Base-by-base conservation (phyloP, 192 early-diverging fungal genomes). In the Endogone sp. region DNA sequence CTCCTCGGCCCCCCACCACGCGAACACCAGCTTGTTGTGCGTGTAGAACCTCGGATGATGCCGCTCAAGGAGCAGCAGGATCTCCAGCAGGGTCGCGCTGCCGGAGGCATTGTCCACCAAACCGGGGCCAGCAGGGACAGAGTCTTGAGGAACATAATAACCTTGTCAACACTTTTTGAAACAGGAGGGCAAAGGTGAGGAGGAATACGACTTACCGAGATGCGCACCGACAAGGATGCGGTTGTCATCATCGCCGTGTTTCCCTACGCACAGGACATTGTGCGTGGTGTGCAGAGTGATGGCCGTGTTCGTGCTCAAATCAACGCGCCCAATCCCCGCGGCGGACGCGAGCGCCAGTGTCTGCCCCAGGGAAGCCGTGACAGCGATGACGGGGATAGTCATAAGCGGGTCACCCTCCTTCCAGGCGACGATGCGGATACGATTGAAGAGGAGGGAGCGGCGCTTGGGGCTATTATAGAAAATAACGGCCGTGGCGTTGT, bases 1-100 rank as follows among this genome's bases (percentile, higher is more conserved):
- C 58, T 91, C 88, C 67, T 91, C 90, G 64, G 88, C 90, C 20
- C 87, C 79, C 88, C 90, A 91, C 85, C 84, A 91, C 9, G 85
- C 87, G 85, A 91, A 89, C 20, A 87, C 82, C 37, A 90, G 75
- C 28, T 86, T 83, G 77, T 83, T 87, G 55, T 75, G 77, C 11
- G 86, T 74, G 21, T 59, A 21, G 62, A 78, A 86, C 10, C 63
- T 37, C 62, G 65, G 56, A 28, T 28, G 73, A 31, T 28, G 31
- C 29, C 62, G 67, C 4, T 82, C 75, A 56, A 91, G 67, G 0
- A 84, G 79, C 31, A 88, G 75, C 3, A 82, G 75, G 63, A 89
- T 88, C 64, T 89, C 88, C 54, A 91, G 64, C 11, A 86, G 62
- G 3, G 87, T 80, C 0, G 83, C 69, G 6, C 85, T 74, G 2